Evolutionary conservation across 108 stramenopile species (phyloP).

Genomic region (Fragilariopsis cylindrus): DNA sequence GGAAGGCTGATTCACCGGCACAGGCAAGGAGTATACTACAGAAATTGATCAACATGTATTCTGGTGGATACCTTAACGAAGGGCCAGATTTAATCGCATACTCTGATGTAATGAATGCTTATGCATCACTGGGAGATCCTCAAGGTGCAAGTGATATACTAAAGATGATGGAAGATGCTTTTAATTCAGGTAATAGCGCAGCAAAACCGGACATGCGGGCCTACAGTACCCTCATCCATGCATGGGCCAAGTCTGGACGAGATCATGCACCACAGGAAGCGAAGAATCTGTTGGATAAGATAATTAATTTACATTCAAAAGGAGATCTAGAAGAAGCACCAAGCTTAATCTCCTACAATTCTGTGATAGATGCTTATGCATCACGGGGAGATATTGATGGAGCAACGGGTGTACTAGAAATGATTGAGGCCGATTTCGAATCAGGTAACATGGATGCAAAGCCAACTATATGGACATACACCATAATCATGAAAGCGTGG

Average conservation of each 20-base stretch:
- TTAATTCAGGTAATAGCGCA: not conserved
- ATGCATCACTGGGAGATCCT: not conserved
- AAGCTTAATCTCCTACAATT: not conserved
- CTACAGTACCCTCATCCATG: not conserved
- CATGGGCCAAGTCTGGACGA: not conserved
- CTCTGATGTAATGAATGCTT: not conserved
- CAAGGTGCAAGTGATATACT: not conserved
- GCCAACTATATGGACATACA: not conserved
- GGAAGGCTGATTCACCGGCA: not conserved
- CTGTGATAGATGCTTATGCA: not conserved
- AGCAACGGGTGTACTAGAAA: not conserved
- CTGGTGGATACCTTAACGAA: too few relatives aligned
- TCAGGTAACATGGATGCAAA: not conserved
- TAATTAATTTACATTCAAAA: not conserved
- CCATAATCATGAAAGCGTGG: not conserved
- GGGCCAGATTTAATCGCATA: constrained; percentile 19
- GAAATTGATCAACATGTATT: not conserved
- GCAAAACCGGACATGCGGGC: not conserved
- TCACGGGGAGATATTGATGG: not conserved
- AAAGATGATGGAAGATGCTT: not conserved
- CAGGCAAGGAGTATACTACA: not conserved
- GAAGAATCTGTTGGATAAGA: not conserved
- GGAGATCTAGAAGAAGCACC: not conserved
- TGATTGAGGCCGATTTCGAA: not conserved
- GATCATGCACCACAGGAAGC: not conserved